phyloP scores from a whole-genome alignment of 2,329 filamentous ascomycete genomes.

The Fusarium pininemorale region DNA sequence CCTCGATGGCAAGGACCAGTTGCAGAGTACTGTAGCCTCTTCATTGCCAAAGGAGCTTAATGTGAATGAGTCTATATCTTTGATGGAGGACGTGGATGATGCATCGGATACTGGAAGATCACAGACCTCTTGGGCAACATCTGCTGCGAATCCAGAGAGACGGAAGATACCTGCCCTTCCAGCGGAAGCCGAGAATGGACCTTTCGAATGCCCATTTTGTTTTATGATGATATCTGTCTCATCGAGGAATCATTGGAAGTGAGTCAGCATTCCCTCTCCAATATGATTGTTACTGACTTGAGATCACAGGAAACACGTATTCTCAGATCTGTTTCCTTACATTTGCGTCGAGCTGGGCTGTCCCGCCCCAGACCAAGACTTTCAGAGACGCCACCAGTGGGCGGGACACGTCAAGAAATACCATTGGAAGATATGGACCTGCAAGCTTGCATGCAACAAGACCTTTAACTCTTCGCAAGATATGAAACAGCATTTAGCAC shows the following conservation, averaged over 20 bases:
- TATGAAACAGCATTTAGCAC: accelerated
- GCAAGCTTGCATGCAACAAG: neutral
- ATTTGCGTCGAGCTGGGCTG: neutral
- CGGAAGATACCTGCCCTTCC: neutral
- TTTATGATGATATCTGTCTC: neutral
- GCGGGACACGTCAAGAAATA: neutral
- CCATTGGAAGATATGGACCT: neutral
- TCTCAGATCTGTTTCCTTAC: neutral
- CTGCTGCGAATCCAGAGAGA: neutral
- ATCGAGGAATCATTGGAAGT: neutral
- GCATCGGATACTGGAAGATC: neutral
- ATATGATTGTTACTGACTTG: too few relatives aligned
- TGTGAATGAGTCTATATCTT: accelerated
- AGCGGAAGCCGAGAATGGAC: neutral
- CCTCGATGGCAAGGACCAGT: accelerated
- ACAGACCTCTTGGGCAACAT: neutral
- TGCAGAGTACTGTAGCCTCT: neutral
- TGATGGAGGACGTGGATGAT: accelerated
- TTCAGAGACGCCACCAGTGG: neutral
- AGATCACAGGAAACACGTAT: neutral
- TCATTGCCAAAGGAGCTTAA: neutral
- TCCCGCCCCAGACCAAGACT: neutral
- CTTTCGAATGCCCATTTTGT: constrained; percentile 12
- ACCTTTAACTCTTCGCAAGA: accelerated
- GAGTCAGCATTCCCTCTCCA: too few relatives aligned